Conservation (phyloP, 306 rosid species). For the Rosa persica region DNA sequence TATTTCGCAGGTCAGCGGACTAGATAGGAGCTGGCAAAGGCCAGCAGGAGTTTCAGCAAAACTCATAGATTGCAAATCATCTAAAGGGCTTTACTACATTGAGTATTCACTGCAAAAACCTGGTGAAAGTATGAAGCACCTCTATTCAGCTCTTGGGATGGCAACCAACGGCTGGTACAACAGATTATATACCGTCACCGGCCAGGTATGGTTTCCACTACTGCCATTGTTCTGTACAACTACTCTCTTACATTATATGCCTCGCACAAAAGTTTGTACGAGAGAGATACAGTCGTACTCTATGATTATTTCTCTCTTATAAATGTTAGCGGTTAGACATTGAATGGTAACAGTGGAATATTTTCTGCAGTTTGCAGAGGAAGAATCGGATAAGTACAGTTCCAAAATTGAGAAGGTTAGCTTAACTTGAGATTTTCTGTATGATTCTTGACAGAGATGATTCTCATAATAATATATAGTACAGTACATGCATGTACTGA, state of each 20-base stretch:
- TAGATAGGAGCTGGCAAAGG: constrained; percentile 94
- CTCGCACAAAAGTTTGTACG: background rate
- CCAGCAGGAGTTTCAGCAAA: constrained; percentile 91
- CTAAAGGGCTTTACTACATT: constrained; percentile 76
- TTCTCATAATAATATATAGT: background rate
- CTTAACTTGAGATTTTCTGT: background rate
- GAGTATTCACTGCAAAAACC: constrained; percentile 75
- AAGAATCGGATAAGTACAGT: constrained; percentile 57
- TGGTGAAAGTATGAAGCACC: constrained; percentile 68
- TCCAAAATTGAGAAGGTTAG: constrained; percentile 65
- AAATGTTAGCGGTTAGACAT: background rate
- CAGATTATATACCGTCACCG: constrained; percentile 82
- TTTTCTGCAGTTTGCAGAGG: constrained; percentile 65
- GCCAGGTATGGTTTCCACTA: constrained; percentile 58
- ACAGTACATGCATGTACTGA: background rate
- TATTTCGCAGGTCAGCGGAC: constrained; percentile 66
- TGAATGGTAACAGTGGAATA: background rate
- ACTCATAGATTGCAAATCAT: constrained; percentile 60
- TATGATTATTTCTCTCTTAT: background rate
- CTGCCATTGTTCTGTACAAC: background rate
- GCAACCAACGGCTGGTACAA: constrained; percentile 86
- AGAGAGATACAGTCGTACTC: background rate
- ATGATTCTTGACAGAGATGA: background rate
- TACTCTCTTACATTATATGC: background rate
- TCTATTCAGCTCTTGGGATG: constrained; percentile 88